Evolutionary conservation across 352 stramenopile species (phyloP).

Genomic region (Globisporangium emineosum): DNA sequence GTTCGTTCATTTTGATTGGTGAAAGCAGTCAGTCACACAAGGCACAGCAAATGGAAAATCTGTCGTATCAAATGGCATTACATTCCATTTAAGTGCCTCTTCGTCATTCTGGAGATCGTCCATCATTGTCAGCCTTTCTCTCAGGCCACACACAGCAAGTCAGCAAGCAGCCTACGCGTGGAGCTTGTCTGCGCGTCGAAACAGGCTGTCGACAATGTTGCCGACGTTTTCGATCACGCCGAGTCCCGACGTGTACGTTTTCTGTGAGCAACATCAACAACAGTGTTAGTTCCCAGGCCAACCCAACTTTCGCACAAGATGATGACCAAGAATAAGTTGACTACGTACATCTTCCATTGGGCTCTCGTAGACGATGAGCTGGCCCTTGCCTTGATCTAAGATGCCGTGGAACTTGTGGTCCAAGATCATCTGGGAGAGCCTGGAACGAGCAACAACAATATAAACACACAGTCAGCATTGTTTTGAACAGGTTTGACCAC

Average conservation of each 20-base stretch:
- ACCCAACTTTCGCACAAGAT: too few species aligned
- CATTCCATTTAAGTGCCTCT: not conserved
- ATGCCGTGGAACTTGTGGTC: slow-evolving; percentile 99
- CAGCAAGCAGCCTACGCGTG: slow-evolving; percentile 41
- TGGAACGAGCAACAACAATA: too few species aligned
- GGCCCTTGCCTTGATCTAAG: slow-evolving; percentile 98
- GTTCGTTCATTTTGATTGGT: not conserved
- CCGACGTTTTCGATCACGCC: slow-evolving; percentile 97
- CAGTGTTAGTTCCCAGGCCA: not conserved
- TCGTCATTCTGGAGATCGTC: not conserved
- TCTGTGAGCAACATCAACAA: slow-evolving; percentile 30
- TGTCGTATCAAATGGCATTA: not conserved
- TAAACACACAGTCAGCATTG: too few species aligned
- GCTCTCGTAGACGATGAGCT: slow-evolving; percentile 98
- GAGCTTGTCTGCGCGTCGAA: slow-evolving; percentile 84
- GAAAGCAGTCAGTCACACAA: not conserved
- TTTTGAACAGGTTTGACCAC: too few species aligned
- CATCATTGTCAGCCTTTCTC: not conserved
- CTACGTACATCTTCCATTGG: slow-evolving; percentile 87
- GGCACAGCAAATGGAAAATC: not conserved
- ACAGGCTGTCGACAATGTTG: slow-evolving; percentile 95
- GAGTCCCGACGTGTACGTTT: slow-evolving; percentile 91
- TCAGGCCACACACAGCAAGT: not conserved
- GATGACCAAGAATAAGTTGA: not conserved
- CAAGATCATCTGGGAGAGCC: slow-evolving; percentile 99